Conservation (phyloP, 140 eudicot species). For the Senecio squalidus region DNA sequence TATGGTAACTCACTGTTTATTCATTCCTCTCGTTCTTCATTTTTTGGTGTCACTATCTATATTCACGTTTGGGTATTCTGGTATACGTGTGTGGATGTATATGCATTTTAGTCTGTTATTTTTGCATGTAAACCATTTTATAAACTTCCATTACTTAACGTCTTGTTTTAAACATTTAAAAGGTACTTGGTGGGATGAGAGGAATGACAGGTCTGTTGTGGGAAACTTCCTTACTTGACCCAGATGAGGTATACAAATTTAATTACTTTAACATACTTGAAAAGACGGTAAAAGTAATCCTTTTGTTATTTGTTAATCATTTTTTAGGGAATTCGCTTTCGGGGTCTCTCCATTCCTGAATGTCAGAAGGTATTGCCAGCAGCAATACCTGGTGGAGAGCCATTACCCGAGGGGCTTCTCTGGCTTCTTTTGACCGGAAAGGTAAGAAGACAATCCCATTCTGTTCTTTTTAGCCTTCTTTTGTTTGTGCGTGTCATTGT, state of each 20-base stretch:
- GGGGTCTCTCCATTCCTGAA: constrained; percentile 88
- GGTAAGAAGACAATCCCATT: too few species aligned
- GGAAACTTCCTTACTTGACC: constrained; percentile 98
- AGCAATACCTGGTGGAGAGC: constrained; percentile 91
- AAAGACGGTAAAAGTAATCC: background rate
- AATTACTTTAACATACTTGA: too few species aligned
- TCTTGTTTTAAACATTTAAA: constrained; percentile 4
- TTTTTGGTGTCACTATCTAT: background rate
- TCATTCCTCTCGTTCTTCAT: background rate
- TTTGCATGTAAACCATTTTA: background rate
- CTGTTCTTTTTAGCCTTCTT: background rate
- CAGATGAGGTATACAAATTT: constrained; percentile 77
- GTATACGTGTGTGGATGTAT: background rate
- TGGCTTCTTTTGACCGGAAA: constrained; percentile 99
- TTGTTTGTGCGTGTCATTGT: background rate
- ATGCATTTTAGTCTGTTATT: too few species aligned
- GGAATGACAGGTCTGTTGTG: constrained; percentile 97
- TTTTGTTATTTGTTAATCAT: constrained; percentile 6
- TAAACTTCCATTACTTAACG: background rate
- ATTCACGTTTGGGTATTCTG: background rate
- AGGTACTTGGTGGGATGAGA: constrained; percentile 99
- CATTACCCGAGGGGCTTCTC: constrained; percentile 97
- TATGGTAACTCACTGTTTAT: constrained; percentile 47
- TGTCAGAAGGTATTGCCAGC: constrained; percentile 88
- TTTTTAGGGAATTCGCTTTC: constrained; percentile 87